These are phyloP conservation scores for Dimocarpus longan DNA, from an alignment of 345 rosid genomes.

Conservation along the genomic window DNA sequence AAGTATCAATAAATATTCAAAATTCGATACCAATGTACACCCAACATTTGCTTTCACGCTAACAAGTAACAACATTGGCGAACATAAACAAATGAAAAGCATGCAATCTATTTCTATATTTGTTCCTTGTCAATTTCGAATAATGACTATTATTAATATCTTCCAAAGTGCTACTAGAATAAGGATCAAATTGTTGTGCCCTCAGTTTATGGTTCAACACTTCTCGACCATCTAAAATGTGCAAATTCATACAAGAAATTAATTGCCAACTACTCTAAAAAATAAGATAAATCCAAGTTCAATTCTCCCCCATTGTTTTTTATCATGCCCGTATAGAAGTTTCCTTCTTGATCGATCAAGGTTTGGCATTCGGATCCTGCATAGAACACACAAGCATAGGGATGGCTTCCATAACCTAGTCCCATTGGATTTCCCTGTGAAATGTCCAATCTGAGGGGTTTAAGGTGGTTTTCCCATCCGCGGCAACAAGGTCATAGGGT, in stretches of 20 bases:
- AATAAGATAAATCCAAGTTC: background rate
- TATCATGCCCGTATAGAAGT: background rate
- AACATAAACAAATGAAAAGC: too few relatives aligned
- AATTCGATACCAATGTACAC: too few relatives aligned
- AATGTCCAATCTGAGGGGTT: constrained; percentile 88
- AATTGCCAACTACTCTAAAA: background rate
- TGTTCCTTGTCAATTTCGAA: background rate
- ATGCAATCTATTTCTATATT: too few relatives aligned
- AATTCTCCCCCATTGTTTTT: background rate
- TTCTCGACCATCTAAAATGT: background rate
- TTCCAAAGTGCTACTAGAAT: too few relatives aligned
- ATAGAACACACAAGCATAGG: background rate
- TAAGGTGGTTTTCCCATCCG: constrained; percentile 69
- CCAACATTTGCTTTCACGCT: too few relatives aligned
- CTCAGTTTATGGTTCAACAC: background rate
- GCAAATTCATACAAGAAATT: constrained; percentile 1
- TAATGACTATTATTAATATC: background rate
- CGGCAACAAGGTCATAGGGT: constrained; percentile 72
- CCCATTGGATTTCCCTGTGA: constrained; percentile 80
- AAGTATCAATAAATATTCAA: too few relatives aligned
- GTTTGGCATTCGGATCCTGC: background rate
- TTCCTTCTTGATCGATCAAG: background rate
- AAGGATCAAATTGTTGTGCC: background rate
- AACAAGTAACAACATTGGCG: too few relatives aligned
- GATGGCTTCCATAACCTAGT: constrained; percentile 29